Evolutionary conservation across 805 yeast species (phyloP).

Genomic region (Metschnikowia continentalis): DNA sequence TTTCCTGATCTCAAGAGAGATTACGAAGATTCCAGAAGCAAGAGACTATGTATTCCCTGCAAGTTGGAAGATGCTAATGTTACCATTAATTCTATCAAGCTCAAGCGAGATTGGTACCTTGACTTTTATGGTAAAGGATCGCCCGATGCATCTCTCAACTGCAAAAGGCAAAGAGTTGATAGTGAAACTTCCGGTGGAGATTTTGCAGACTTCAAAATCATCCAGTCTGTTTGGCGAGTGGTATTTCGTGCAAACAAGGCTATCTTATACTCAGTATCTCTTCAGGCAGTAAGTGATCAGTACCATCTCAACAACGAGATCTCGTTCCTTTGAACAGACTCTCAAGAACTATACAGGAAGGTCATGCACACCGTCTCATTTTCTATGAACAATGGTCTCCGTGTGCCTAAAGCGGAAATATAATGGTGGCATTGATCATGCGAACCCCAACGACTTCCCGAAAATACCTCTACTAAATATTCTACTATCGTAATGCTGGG

Average conservation of each 20-base stretch:
- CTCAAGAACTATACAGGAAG: background rate
- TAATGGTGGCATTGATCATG: no score
- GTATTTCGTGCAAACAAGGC: constrained; percentile 21
- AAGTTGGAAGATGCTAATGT: constrained; percentile 27
- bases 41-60: constrained; percentile 21
- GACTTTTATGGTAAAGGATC: constrained; percentile 21
- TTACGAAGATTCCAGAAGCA: constrained; percentile 17
- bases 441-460: no score
- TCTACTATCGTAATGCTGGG: constrained; percentile 25
- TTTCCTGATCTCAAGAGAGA: constrained; percentile 22
- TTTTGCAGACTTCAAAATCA: constrained; percentile 40
- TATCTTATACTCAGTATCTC: constrained; percentile 26
- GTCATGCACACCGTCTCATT: background rate
- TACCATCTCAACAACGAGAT: constrained; percentile 15
- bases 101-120: constrained; percentile 32
- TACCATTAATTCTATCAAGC: constrained; percentile 31
- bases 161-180: constrained; percentile 7
- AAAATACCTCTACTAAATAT: background rate
- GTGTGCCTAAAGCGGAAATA: no score
- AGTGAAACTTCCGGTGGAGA: constrained; percentile 25
- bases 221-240: constrained; percentile 42
- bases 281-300: constrained; percentile 30
- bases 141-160: background rate
- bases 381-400: background rate
- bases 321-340: constrained; percentile 14